Evolutionary conservation across 331 rosid species (phyloP), one percentile per base, ranked within the genome.

Genomic region (Quercus lobata): DNA sequence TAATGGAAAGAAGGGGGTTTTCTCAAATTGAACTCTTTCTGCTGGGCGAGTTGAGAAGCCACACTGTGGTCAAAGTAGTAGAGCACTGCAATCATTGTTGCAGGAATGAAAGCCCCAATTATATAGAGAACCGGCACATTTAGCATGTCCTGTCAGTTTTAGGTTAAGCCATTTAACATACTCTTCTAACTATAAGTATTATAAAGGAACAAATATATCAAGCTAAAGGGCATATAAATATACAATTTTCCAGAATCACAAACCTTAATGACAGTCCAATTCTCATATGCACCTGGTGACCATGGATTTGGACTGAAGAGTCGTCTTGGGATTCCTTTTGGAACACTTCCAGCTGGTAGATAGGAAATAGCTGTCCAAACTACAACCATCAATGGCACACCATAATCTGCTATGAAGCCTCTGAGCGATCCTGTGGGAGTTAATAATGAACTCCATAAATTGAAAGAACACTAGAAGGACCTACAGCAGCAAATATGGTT

Each of bases 11-110:
- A 87, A 86, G 94, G 81, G 22, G 97, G 94, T 78, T 92, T 92
- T 82, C 90, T 83, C 80, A 92, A 84, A 81, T 90, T 92, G 89
- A 92, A 92, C 66, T 92, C 94, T 75, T 90, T 87, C 82, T 90
- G 97, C 82, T 92, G 94, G 80, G 97, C 92, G 18, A 92, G 97
- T 84, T 92, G 94, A 82, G 97, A 88, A 75, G 97, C 94, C 70
- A 92, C 90, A 83, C 97, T 92, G 75, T 92, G 97, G 83, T 92
- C 97, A 84, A 92, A 92, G 86, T 92, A 92, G 86, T 90, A 90
- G 32, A 92, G 91, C 72, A 90, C 97, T 1, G 94, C 93, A 81
- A 92, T 92, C 97, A 92, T 88, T 73, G 97, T 90, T 15, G 94
- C 97, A 1, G 97, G 97, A 79, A 92, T 84, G 78, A 90, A 88